Percentiles rank a stretch among this genome's conserved stretches.
Conservation (phyloP, 331 rosid genomes). For the Stylosanthes scabra region DNA sequence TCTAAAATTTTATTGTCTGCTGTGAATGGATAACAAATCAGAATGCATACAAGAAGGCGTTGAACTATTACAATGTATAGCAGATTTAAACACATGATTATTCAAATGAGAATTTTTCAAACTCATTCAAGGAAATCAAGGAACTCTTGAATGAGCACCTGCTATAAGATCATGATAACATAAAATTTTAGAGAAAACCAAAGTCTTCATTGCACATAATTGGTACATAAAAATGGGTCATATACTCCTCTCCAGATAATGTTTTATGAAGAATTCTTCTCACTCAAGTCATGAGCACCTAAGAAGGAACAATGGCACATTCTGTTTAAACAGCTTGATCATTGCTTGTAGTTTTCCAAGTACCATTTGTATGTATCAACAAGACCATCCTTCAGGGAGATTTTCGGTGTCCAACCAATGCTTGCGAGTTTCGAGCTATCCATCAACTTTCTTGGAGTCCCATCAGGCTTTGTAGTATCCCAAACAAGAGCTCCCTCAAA, state of each 20-base stretch:
- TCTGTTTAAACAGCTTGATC: slow-evolving; percentile 39
- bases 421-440: slow-evolving; percentile 82
- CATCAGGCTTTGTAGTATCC: slow-evolving; percentile 93
- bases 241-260: slow-evolving; percentile 21
- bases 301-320: slow-evolving; percentile 29
- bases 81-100: not conserved
- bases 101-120: slow-evolving; percentile 13
- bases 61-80: not conserved
- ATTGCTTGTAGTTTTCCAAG: slow-evolving; percentile 70
- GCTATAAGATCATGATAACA: slow-evolving; percentile 5
- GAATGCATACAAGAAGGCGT: slow-evolving; percentile 8
- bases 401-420: slow-evolving; percentile 84
- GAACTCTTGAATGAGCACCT: not conserved
- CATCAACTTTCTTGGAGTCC: slow-evolving; percentile 97
- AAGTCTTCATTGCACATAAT: slow-evolving; percentile 34
- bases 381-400: slow-evolving; percentile 94
- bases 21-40: not conserved
- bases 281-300: slow-evolving; percentile 38
- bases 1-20: slow-evolving; percentile 1
- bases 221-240: slow-evolving; percentile 41
- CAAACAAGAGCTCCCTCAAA: slow-evolving; percentile 89
- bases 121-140: not conserved
- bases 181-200: not conserved
- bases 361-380: slow-evolving; percentile 93
- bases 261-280: slow-evolving; percentile 21